Evolutionary conservation across 2,329 filamentous ascomycete species (phyloP).

Genomic region (Periconia sp.): DNA sequence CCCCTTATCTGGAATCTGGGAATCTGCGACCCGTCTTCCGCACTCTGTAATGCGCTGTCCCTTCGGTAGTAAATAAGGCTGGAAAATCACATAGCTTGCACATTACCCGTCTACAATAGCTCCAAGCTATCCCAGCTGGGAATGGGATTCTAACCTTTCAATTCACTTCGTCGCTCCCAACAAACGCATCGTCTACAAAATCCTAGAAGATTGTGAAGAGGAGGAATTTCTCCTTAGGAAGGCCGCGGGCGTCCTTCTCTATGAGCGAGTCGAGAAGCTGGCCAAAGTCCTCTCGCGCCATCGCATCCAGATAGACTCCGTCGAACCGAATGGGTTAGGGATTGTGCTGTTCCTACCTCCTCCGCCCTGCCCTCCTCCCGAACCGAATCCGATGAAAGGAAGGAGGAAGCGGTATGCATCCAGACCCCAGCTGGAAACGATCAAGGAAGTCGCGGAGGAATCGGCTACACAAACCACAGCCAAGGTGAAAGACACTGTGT

Average conservation of each 20-base stretch:
- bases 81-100: not conserved
- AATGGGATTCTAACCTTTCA: conserved; percentile 4
- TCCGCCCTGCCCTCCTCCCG: too few species aligned
- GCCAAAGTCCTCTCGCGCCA: conserved; percentile 1
- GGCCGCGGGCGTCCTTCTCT: conserved; percentile 1
- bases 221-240: not conserved
- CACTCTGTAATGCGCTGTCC: not conserved
- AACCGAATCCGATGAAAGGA: too few species aligned
- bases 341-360: conserved; percentile 4
- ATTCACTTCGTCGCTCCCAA: conserved; percentile 5
- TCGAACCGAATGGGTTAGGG: not conserved
- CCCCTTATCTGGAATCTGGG: too few species aligned
- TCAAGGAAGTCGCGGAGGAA: too few species aligned
- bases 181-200: conserved; percentile 5
- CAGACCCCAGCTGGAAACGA: too few species aligned
- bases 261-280: conserved; percentile 1
- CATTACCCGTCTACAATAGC: not conserved
- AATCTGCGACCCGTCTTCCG: not conserved
- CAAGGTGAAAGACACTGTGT: too few species aligned
- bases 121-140: conserved; percentile 7
- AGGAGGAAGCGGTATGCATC: too few species aligned
- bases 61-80: too few species aligned
- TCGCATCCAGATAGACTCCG: not conserved
- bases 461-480: too few species aligned
- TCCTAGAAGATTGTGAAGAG: conserved; percentile 1